A percentile compares a stretch with the other conserved stretches of the same genome.
Conservation (phyloP, 2,329 filamentous ascomycete species). For the Alternaria burnsii region DNA sequence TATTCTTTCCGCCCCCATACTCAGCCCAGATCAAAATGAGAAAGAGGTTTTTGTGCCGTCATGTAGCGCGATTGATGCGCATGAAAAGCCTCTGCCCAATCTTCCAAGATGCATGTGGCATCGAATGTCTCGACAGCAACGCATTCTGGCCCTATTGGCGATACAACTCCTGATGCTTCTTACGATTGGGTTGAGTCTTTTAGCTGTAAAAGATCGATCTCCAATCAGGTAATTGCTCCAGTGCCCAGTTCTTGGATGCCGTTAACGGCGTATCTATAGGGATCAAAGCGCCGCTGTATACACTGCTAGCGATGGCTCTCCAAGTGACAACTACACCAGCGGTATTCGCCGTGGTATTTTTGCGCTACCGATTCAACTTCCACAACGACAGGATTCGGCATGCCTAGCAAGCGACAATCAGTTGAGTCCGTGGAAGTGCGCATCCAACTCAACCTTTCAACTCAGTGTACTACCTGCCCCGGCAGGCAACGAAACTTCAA, state of each 20-base stretch:
- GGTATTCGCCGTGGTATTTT: constrained; percentile 34
- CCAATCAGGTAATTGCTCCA: constrained; percentile 14
- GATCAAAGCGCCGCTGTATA: constrained; percentile 3
- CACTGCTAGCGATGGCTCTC: constrained; percentile 3
- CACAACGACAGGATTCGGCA: constrained; percentile 36
- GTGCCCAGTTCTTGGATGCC: background rate
- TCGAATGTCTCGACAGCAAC: constrained; percentile 28
- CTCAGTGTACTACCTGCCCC: constrained; percentile 31
- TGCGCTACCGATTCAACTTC: constrained; percentile 23
- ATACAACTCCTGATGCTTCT: constrained; percentile 31
- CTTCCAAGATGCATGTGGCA: constrained; percentile 34
- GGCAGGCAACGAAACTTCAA: constrained; percentile 7
- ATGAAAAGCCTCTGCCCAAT: constrained; percentile 37
- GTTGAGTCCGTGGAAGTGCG: constrained; percentile 37
- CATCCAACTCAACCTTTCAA: constrained; percentile 25
- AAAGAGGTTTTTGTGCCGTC: constrained; percentile 36
- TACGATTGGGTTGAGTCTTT: constrained; percentile 25
- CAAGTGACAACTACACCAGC: background rate
- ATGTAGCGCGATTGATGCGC: constrained; percentile 3
- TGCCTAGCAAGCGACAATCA: constrained; percentile 38
- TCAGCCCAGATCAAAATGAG: constrained; percentile 37
- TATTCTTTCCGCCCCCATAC: constrained; percentile 33
- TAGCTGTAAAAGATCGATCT: constrained; percentile 19
- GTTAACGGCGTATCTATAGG: background rate
- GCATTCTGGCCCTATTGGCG: constrained; percentile 31